Conservation (phyloP, 768 basidiomycete genomes). For the Artomyces pyxidatus region DNA sequence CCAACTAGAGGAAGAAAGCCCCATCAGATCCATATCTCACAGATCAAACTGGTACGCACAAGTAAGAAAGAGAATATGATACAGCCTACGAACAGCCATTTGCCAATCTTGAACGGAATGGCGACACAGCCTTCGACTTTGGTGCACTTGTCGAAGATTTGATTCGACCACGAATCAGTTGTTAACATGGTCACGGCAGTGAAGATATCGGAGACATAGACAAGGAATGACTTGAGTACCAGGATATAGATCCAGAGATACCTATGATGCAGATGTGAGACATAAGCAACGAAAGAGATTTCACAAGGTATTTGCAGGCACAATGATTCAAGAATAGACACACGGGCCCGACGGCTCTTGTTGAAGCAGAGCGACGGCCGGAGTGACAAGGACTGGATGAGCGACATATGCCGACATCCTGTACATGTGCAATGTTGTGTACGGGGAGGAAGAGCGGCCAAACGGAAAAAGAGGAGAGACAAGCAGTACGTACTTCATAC, state of each 20-base stretch:
- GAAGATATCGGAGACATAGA: constrained; percentile 97
- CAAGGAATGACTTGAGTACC: constrained; percentile 91
- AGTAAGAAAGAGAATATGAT: constrained; percentile 98
- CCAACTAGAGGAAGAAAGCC: constrained; percentile 42
- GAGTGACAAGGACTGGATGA: not conserved
- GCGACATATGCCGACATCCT: not conserved
- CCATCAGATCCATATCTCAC: not conserved
- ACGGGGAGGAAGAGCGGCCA: too few relatives aligned
- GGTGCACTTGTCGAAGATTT: constrained; percentile 76
- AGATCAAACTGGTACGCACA: constrained; percentile 35
- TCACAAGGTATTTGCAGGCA: constrained; percentile 71
- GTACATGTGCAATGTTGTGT: too few relatives aligned
- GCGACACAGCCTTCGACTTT: constrained; percentile 60
- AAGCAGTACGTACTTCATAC: constrained; percentile 64
- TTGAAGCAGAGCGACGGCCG: not conserved
- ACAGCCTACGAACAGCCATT: constrained; percentile 97
- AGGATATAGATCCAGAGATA: constrained; percentile 92
- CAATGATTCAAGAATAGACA: not conserved
- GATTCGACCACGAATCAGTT: constrained; percentile 82
- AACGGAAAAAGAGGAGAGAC: too few relatives aligned
- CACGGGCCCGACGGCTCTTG: not conserved
- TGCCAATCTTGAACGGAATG: constrained; percentile 81
- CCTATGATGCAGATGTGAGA: constrained; percentile 41
- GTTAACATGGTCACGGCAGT: constrained; percentile 95
- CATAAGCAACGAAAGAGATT: constrained; percentile 90